Evolutionary conservation across 2,329 filamentous ascomycete genomes (phyloP), one percentile per base, ranked within the genome.

Genomic region (Talaromyces islandicus): DNA sequence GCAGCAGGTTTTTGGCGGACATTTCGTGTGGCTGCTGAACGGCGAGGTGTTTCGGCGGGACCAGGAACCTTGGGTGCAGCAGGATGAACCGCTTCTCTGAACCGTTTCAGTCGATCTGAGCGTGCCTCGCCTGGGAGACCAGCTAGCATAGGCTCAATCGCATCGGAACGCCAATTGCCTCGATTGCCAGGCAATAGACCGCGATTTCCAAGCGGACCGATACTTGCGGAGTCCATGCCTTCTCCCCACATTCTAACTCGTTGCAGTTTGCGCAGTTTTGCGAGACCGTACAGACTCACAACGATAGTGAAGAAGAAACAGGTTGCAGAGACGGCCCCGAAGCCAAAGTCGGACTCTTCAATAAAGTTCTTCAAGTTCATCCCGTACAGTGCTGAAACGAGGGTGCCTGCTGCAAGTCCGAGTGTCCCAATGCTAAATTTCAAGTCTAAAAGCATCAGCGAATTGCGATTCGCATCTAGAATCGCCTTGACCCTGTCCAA

Each of bases 361-460:
- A 97, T 91, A 75, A 97, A 97, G 77, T 97, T 97, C 73, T 97
- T 95, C 65, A 99, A 80, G 78, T 99, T 99, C 92, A 97, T 97
- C 68, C 94, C 94, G 81, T 97, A 99, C n/a, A 99, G 86, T n/a
- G 92, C 92, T 9, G 94, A 95, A 68, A 97, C 84, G 71, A 97
- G 95, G 55, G 94, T 97, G 59, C 94, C 94, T 71, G 92, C 91
- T 58, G 91, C 93, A 54, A 97, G 86, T n/a, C 92, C 92, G 4
- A 99, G 85, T 0, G 94, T 97, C 60, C 92, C 91, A 62, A 99
- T 92, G 71, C 90, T 94, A 78, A 97, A 96, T 72, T 96, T 96
- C 67, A 99, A 87, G 65, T 97, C 94, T 32, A 97, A 84, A 19
- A 99, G 83, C 94, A 99, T 99, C 65, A 99, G 89, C 9, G 92